Evolutionary conservation across 495 filamentous ascomycete genomes (phyloP).

Genomic region (Chaetomium cochliodes): DNA sequence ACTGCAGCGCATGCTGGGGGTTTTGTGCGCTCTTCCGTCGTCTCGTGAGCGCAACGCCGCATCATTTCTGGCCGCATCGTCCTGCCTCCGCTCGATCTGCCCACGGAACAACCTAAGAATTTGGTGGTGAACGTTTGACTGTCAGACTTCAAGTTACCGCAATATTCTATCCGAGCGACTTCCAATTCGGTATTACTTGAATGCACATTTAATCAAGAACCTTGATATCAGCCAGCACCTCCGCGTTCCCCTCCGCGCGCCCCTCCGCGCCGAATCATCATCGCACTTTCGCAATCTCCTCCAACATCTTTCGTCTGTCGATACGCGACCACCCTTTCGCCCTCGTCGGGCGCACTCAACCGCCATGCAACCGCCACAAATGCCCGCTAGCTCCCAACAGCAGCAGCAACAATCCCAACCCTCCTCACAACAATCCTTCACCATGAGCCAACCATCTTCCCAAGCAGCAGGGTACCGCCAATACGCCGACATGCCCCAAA

Average conservation of each 20-base stretch:
- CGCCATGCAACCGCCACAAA: slow-evolving; percentile 33
- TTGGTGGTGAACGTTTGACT: background rate
- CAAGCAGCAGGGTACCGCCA: slow-evolving; percentile 39
- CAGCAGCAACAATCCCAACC: slow-evolving; percentile 43
- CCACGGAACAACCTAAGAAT: background rate
- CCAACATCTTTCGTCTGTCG: background rate
- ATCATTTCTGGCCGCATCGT: background rate
- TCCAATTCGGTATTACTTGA: background rate
- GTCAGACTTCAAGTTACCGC: too few species aligned
- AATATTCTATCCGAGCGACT: background rate
- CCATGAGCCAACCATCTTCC: slow-evolving; percentile 48
- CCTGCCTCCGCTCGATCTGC: background rate
- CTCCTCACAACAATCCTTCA: slow-evolving; percentile 51
- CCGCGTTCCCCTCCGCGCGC: slow-evolving; percentile 19
- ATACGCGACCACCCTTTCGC: slow-evolving; percentile 24
- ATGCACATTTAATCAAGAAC: background rate
- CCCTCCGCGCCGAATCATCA: slow-evolving; percentile 21
- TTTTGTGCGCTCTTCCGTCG: slow-evolving; percentile 17
- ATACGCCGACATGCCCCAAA: slow-evolving; percentile 46
- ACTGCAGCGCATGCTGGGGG: slow-evolving; percentile 26
- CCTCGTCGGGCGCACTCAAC: background rate
- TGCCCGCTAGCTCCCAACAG: slow-evolving; percentile 27
- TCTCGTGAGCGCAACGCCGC: slow-evolving; percentile 20
- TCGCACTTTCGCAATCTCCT: slow-evolving; percentile 31
- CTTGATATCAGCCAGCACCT: slow-evolving; percentile 25